These are phyloP conservation scores for Mycena latifolia DNA, from an alignment of 768 basidiomycete genomes.

Conservation along the genomic window DNA sequence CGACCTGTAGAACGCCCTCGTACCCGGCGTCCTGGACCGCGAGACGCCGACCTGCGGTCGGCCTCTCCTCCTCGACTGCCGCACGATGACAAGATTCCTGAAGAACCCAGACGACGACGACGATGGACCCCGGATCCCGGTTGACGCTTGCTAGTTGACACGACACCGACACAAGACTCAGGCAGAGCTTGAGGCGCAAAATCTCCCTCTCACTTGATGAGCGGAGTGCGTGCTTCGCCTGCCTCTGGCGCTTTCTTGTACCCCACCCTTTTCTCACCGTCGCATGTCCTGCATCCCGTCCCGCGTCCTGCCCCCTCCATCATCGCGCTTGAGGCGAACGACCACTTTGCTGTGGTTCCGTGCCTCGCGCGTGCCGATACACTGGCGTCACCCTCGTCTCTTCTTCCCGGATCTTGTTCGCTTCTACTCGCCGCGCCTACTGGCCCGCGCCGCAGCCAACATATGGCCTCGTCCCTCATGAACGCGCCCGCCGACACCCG, in stretches of 20 bases:
- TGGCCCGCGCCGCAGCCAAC: slow-evolving; percentile 19
- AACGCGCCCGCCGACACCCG: slow-evolving; percentile 19
- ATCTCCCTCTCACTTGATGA: slow-evolving; percentile 59
- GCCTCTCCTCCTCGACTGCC: slow-evolving; percentile 37
- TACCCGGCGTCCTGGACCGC: slow-evolving; percentile 40
- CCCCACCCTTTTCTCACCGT: slow-evolving; percentile 57
- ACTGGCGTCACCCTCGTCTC: slow-evolving; percentile 66
- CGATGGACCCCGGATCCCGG: slow-evolving; percentile 65
- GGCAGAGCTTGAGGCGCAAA: slow-evolving; percentile 66
- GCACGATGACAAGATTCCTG: slow-evolving; percentile 44
- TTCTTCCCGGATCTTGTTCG: slow-evolving; percentile 36
- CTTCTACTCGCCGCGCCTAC: slow-evolving; percentile 18
- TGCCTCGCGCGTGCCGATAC: slow-evolving; percentile 84
- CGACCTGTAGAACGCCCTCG: slow-evolving; percentile 47
- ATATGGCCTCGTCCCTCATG: slow-evolving; percentile 16
- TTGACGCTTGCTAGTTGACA: slow-evolving; percentile 63
- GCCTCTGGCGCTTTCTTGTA: slow-evolving; percentile 69
- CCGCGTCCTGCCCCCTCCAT: slow-evolving; percentile 67
- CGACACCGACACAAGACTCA: slow-evolving; percentile 81
- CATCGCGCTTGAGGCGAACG: slow-evolving; percentile 75
- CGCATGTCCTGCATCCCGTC: slow-evolving; percentile 54
- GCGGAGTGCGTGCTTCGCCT: slow-evolving; percentile 68
- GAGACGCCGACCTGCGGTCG: slow-evolving; percentile 58
- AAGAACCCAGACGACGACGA: slow-evolving; percentile 53
- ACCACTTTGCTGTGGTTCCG: slow-evolving; percentile 88